Evolutionary conservation across 1,139 yeast genomes (phyloP), one percentile per base, ranked within the genome.

Genomic region (Hyphopichia burtonii): DNA sequence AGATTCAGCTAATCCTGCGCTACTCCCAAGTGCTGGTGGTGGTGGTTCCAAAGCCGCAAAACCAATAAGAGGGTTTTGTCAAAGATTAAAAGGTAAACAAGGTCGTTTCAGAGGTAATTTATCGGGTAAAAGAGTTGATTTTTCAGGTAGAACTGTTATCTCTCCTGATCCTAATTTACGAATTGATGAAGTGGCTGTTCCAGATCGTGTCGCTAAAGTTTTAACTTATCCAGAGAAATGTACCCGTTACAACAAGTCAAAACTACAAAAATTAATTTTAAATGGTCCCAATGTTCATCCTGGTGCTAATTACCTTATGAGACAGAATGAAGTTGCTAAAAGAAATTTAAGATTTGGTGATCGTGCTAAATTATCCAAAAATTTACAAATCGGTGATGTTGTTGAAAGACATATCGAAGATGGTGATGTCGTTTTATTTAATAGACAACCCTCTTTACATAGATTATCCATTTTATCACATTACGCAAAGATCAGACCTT

Each of bases 321-420:
- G 89, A 56, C 86, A 83, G 51, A 81, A 87, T 54, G 98, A 90
- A 60, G 81, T 80, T 42, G 87, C 93, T 18, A 86, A 95, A 64
- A 76, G 98, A 56, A 93, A 90, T 62, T 68, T 94, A 56, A 75
- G 96, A 54, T 94, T 85, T 58, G 99, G 97, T 61, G 91, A 91
- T 58, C 75, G 95, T 45, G 71, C 72, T 31, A 85, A 85, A 56
- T 67, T 93, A 40, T 96, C 99, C 0, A 82, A 78, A 44, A 77
- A 82, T 47, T 71, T 94, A 48, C 82, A 78, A 47, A 76, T 86
- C 47, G 99, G 99, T 33, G 99, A 94, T 64, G 76, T 90, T 42
- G 96, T 94, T n/a, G 99, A 94, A 66, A 82, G 99, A 58, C 99
- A 94, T 65, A 74, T 94, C 37, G 97, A 91, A 64, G 99, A 94